These are phyloP conservation scores for Fomitopsis schrenkii DNA, from an alignment of 1,284 basidiomycete genomes.

Conservation along the genomic window DNA sequence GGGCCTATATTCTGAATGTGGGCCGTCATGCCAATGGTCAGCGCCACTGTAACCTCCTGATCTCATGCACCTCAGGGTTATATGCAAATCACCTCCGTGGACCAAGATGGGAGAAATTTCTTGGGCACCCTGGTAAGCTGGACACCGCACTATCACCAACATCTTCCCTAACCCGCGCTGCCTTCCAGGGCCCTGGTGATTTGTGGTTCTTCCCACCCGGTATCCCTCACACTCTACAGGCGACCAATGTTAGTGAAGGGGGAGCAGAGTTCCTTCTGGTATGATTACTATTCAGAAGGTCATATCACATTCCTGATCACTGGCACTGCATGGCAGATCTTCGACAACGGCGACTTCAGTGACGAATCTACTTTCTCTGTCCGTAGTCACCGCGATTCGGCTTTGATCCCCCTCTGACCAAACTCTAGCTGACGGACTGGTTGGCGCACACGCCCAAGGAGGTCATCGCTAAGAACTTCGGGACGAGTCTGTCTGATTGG, in stretches of 20 bases:
- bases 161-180: background rate
- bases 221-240: conserved; percentile 54
- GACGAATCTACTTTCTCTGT: conserved; percentile 69
- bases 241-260: conserved; percentile 45
- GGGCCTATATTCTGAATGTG: conserved; percentile 63
- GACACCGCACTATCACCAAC: background rate
- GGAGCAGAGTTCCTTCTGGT: conserved; percentile 72
- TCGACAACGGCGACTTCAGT: conserved; percentile 61
- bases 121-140: conserved; percentile 41
- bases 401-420: conserved; percentile 4
- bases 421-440: conserved; percentile 59
- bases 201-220: conserved; percentile 70
- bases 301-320: background rate
- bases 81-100: conserved; percentile 59
- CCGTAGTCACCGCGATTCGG: background rate
- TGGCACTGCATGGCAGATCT: conserved; percentile 37
- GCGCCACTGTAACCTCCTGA: background rate
- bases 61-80: conserved; percentile 38
- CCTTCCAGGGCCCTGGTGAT: conserved; percentile 31
- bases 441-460: conserved; percentile 55
- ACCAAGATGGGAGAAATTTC: conserved; percentile 59
- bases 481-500: conserved; percentile 49
- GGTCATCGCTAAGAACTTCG: conserved; percentile 72
- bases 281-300: conserved; percentile 11
- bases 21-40: background rate